These are phyloP conservation scores for Castanea crenata DNA, from an alignment of 306 rosid genomes.

Conservation along the genomic window DNA sequence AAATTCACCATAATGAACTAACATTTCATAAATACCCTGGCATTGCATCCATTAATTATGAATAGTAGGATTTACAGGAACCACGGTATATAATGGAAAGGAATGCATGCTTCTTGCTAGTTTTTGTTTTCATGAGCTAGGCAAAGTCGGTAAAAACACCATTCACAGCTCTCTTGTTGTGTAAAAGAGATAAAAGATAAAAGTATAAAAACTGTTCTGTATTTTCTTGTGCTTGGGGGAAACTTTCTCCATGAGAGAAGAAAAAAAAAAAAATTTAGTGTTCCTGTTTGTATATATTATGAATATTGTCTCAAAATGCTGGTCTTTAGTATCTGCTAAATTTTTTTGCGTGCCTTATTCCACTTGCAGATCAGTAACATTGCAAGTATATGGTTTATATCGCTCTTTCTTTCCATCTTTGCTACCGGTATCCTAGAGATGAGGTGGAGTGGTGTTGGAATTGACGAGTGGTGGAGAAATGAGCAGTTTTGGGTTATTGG, in stretches of 20 bases:
- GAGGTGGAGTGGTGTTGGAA: constrained; percentile 99
- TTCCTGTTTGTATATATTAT: neutral
- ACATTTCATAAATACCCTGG: neutral
- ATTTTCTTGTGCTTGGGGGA: neutral
- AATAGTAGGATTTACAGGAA: neutral
- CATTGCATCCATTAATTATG: neutral
- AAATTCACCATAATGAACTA: neutral
- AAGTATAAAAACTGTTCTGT: neutral
- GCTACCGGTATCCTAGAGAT: constrained; percentile 97
- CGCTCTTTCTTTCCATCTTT: constrained; percentile 97
- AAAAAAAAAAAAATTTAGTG: neutral
- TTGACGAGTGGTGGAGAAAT: constrained; percentile 99
- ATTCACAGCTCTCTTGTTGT: too few relatives aligned
- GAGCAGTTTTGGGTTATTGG: constrained; percentile 99
- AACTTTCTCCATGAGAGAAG: neutral
- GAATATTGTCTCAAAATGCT: neutral
- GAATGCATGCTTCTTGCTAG: neutral
- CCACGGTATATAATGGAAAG: neutral
- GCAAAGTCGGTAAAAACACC: too few relatives aligned
- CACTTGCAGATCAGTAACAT: constrained; percentile 86
- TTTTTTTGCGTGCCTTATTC: constrained; percentile 3
- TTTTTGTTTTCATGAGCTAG: neutral
- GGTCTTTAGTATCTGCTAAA: neutral
- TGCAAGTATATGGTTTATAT: constrained; percentile 93
- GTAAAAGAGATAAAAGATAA: too few relatives aligned